Conservation (phyloP, 1,284 basidiomycete species). For the Pyrrhoderma noxium region DNA sequence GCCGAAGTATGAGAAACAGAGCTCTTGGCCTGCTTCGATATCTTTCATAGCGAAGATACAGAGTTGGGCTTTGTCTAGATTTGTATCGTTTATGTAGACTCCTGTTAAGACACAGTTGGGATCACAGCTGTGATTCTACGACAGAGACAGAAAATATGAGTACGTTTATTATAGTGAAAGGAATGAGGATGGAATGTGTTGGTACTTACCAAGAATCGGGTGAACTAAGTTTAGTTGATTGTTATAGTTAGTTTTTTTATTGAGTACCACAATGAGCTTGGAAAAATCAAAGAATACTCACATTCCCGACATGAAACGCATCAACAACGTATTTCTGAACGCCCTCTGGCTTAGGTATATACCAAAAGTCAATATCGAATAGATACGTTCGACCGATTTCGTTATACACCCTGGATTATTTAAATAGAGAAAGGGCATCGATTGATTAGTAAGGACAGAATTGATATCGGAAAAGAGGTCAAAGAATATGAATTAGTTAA, state of each 20-base stretch:
- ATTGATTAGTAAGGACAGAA: neutral
- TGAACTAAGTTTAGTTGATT: conserved; percentile 44
- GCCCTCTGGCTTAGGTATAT: conserved; percentile 36
- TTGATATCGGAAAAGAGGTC: no score
- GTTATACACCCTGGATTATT: conserved; percentile 71
- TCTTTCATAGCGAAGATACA: conserved; percentile 65
- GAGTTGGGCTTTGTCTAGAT: conserved; percentile 54
- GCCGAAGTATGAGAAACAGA: conserved; percentile 78
- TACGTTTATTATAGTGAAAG: no score
- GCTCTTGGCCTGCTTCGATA: conserved; percentile 62
- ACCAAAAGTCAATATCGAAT: conserved; percentile 74
- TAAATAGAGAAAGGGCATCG: neutral
- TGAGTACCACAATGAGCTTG: no score
- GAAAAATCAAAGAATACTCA: conserved; percentile 34
- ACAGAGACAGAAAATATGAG: neutral
- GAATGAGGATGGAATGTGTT: conserved; percentile 11
- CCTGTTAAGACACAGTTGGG: conserved; percentile 74
- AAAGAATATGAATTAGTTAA: neutral
- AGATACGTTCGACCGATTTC: conserved; percentile 76
- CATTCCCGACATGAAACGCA: conserved; percentile 83
- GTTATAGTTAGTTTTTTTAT: no score
- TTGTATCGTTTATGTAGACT: conserved; percentile 61
- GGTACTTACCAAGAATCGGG: conserved; percentile 53
- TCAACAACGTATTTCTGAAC: conserved; percentile 52
- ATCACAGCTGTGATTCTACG: conserved; percentile 83